phyloP scores from a whole-genome alignment of 2,329 filamentous ascomycete genomes.

The Fusarium sp. region DNA sequence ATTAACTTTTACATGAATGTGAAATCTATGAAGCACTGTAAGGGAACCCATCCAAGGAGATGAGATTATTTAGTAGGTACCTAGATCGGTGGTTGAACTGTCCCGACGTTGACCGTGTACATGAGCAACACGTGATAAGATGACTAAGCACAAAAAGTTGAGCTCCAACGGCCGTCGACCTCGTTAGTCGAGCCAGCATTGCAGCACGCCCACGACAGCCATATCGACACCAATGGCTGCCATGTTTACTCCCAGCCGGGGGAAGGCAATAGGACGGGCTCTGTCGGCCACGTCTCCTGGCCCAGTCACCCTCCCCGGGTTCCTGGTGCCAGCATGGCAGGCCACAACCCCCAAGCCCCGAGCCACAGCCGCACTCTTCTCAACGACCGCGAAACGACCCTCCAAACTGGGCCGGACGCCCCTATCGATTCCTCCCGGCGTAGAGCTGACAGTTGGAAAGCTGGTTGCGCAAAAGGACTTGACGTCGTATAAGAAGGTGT shows the following conservation, averaged over 20 bases:
- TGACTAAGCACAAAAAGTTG: constrained; percentile 52
- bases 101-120: neutral
- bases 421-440: constrained; percentile 83
- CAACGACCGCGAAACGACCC: constrained; percentile 68
- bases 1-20: constrained; percentile 9
- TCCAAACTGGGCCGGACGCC: constrained; percentile 89
- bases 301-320: constrained; percentile 69
- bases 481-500: constrained; percentile 68
- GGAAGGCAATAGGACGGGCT: constrained; percentile 67
- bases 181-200: constrained; percentile 20
- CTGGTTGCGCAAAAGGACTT: constrained; percentile 62
- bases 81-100: constrained; percentile 3
- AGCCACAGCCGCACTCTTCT: constrained; percentile 62
- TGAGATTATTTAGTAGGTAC: neutral
- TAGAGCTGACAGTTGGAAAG: constrained; percentile 77
- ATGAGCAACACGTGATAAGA: constrained; percentile 42
- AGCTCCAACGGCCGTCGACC: constrained; percentile 31
- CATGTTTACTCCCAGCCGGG: constrained; percentile 73
- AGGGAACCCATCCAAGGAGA: neutral
- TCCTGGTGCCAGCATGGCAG: constrained; percentile 78
- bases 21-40: neutral
- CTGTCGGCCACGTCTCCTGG: constrained; percentile 54
- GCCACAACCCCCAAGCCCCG: constrained; percentile 48
- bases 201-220: constrained; percentile 35
- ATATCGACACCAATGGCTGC: constrained; percentile 47